Percentiles rank a stretch among this genome's conserved stretches.
phyloP scores from a whole-genome alignment of 169 alveolate species.

The Perkinsus olseni region DNA sequence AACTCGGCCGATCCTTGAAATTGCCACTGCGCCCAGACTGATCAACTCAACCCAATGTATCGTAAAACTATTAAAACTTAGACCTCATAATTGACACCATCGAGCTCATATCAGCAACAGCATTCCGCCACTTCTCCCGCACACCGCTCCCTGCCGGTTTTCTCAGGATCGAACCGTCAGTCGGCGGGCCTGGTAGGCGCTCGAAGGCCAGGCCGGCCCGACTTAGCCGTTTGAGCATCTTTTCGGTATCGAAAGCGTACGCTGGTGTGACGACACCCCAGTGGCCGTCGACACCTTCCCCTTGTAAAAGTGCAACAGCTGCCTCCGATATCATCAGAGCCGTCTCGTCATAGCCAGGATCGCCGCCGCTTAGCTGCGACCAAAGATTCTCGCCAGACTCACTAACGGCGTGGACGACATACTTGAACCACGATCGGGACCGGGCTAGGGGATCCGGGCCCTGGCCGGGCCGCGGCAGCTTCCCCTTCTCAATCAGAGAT shows the following conservation, averaged over 20 bases:
- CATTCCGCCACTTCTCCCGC: no score
- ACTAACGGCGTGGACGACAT: background rate
- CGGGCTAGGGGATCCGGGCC: background rate
- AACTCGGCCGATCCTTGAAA: no score
- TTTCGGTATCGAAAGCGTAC: background rate
- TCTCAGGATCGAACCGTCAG: background rate
- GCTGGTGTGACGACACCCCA: background rate
- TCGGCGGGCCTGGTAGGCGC: background rate
- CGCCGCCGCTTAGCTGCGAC: background rate
- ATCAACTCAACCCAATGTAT: no score
- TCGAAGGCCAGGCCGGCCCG: background rate
- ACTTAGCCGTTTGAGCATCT: background rate
- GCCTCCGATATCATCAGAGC: background rate
- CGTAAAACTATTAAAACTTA: no score
- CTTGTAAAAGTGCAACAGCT: background rate
- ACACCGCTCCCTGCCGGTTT: background rate
- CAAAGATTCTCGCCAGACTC: background rate
- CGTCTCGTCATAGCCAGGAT: background rate
- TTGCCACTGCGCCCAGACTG: no score
- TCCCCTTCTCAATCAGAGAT: background rate
- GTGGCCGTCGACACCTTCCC: background rate
- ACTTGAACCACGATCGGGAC: background rate
- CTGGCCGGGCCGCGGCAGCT: background rate
- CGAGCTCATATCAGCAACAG: no score
- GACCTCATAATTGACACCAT: no score